phyloP scores from a whole-genome alignment of 2,329 filamentous ascomycete species.

The Monilinia laxa region DNA sequence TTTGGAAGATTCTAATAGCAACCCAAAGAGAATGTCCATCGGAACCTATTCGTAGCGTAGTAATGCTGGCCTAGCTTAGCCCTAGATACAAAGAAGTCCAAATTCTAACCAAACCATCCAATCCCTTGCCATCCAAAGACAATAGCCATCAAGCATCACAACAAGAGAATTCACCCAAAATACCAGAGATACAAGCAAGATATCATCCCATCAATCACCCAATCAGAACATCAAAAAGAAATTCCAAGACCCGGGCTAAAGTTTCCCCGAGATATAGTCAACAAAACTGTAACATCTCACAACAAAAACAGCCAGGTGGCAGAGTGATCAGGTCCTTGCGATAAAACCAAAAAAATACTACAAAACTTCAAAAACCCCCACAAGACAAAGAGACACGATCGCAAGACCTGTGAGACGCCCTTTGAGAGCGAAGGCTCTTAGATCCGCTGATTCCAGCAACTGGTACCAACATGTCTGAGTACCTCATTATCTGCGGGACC shows the following conservation, averaged over 20 bases:
- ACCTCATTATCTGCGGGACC: too few species aligned
- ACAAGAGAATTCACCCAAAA: not conserved
- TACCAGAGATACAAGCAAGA: not conserved
- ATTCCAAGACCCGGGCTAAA: not conserved
- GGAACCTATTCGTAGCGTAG: not conserved
- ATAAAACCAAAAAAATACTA: not conserved
- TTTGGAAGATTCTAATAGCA: too few species aligned
- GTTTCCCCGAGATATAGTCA: not conserved
- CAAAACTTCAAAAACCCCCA: too few species aligned
- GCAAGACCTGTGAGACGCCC: too few species aligned
- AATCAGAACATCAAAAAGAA: not conserved
- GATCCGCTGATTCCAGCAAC: too few species aligned
- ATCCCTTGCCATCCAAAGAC: not conserved
- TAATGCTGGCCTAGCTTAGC: not conserved
- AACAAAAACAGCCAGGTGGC: not conserved
- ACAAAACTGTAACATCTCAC: not conserved
- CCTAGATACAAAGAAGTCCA: not conserved
- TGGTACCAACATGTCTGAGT: too few species aligned
- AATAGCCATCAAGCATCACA: not conserved
- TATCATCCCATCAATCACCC: not conserved
- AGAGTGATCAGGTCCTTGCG: not conserved
- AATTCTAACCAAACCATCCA: not conserved
- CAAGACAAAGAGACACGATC: not conserved
- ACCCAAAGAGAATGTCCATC: too few species aligned
- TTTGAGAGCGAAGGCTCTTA: too few species aligned